Evolutionary conservation across 192 early-diverging fungal genomes (phyloP).

Genomic region (Phlyctochytrium arcticum): DNA sequence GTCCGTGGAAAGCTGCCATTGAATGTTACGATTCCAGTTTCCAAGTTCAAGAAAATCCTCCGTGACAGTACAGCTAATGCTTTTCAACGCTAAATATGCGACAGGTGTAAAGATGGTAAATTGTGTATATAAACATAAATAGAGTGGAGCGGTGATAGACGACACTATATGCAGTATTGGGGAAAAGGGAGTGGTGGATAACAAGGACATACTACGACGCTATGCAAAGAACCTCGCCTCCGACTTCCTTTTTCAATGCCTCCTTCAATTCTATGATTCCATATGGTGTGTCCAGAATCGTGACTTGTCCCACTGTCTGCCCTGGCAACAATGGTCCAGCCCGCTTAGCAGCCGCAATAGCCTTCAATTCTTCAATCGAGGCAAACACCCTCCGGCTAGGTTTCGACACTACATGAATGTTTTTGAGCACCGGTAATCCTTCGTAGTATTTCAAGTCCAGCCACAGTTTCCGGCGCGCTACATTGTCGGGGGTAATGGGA

Average conservation of each 20-base stretch:
- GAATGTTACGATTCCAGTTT: no score
- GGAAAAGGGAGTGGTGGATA: no score
- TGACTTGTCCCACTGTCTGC: slow-evolving; percentile 84
- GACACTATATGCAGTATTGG: no score
- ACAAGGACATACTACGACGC: no score
- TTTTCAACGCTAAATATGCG: no score
- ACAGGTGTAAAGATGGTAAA: no score
- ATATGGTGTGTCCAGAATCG: slow-evolving; percentile 78
- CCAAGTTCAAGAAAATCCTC: no score
- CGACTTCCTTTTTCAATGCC: slow-evolving; percentile 76
- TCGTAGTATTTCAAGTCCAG: slow-evolving; percentile 91
- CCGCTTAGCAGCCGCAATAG: slow-evolving; percentile 65
- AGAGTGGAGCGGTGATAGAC: no score
- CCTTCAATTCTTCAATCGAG: slow-evolving; percentile 73
- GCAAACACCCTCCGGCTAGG: slow-evolving; percentile 79
- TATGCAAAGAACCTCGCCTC: slow-evolving; percentile 74
- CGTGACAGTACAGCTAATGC: no score
- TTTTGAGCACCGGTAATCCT: slow-evolving; percentile 66
- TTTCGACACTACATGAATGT: slow-evolving; percentile 80
- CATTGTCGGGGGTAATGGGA: slow-evolving; percentile 65
- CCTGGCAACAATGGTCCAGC: slow-evolving; percentile 71
- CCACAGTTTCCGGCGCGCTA: slow-evolving; percentile 59
- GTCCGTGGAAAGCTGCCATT: no score
- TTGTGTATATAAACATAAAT: no score
- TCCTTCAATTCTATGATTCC: slow-evolving; percentile 91